Base-by-base conservation (phyloP, 2,329 filamentous ascomycete genomes). In the Dactylonectria estremocensis region DNA sequence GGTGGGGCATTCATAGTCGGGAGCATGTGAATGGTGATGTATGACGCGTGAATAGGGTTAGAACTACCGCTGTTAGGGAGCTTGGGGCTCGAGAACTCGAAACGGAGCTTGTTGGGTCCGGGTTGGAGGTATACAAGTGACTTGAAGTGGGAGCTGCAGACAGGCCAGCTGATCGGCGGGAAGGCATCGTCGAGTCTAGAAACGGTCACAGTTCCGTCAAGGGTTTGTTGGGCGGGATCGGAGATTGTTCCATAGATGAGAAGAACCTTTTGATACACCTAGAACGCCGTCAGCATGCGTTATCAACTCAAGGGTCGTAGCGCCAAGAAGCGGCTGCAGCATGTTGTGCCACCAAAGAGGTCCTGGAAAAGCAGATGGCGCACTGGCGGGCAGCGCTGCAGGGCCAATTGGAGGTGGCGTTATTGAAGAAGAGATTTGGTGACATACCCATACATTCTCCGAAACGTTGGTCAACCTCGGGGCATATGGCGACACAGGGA, bases 261-360 rank as follows among this genome's bases (percentile, higher is more conserved):
- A 20, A 98, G 86, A 9, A 97, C 89, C 79, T 97, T 98, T 84
- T 98, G 95, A 77, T 97, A 94, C 20, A 97, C 94, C 94, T 97
- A 73, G 43, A 37, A 46, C 24, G 18, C 33, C 70, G 73, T 80
- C 63, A 79, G 78, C 53, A 69, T 24, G 31, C 24, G 60, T n/a
- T 63, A 68, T 63, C 35, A 65, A 55, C 59, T 59, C 50, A 50
- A 57, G 37, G n/a, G 24, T n/a, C 14, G 48, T 13, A n/a, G 5
- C 18, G 63, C 63, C 63, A 66, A 61, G 57, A 50, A 37, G 45
- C 55, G 67, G 64, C 67, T 35, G 18, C 48, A 50, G 24, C 28
- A 65, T 60, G 18, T 33, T 63, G 57, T 64, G 50, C 37, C 33
- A 62, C 64, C 61, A 66, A 16, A 22, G 46, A 24, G 52, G 46